Evolutionary conservation across 257 asterid genomes (phyloP), one percentile per base, ranked within the genome.

Genomic region (Nicotiana knightiana): DNA sequence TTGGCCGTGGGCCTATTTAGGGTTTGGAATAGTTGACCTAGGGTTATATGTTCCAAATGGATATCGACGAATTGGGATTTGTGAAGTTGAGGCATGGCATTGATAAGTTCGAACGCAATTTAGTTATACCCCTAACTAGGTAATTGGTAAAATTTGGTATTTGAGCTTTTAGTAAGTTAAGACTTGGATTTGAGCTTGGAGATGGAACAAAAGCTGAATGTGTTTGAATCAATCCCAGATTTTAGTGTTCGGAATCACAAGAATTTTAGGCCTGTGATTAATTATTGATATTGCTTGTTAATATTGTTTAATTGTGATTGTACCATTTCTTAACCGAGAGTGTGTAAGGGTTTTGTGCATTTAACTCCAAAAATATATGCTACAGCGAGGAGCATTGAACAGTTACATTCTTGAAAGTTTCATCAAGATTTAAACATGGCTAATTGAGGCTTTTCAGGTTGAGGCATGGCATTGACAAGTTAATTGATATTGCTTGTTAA

Each of bases 21-120:
- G 81, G 79, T 76, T 83, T 70, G 77, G 26, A 77, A 43, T 28
- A 61, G 76, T 51, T n/a, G 6, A 33, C 82, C 64, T 76, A 82
- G 73, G 81, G 77, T 82, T 57, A 73, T 62, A 35, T 10, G 5
- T 35, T 67, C 16, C 12, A 1, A 33, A 30, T 66, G 16, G 46
- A 32, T 35, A 17, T 46, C 8, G 26, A 13, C 32, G 10, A n/a
- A 39, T 37, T 68, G 2, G 43, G 57, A 11, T n/a, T 21, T 68
- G 24, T 65, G 57, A 68, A 37, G 33, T n/a, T 67, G 11, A n/a
- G 33, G 5, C 46, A 2, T n/a, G 33, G 5, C 77, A 18, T 68
- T 39, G 9, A 3, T 46, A 39, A n/a, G 57, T 68, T 57, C 63
- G 2, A n/a, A 32, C n/a, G 43, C 57, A n/a, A 3, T 68, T 58